Evolutionary conservation across 2,329 filamentous ascomycete species (phyloP).

Genomic region (Cercospora berteroae): DNA sequence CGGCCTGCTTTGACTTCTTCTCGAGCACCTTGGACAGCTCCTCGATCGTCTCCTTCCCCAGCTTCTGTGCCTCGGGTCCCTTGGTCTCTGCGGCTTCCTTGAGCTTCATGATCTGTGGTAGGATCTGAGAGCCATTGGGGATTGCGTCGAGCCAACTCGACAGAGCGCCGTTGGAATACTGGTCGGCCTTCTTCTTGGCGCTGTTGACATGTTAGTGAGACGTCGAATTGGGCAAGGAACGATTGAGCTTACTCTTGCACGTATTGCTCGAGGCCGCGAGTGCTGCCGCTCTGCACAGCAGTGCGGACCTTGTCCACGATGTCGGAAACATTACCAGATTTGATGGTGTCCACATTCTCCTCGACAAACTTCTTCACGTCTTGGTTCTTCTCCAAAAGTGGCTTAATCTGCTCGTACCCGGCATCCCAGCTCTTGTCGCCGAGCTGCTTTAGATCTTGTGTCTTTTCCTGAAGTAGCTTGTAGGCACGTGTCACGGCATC

Average conservation of each 20-base stretch:
- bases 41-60: constrained; percentile 66
- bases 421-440: constrained; percentile 71
- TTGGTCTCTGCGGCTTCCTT: constrained; percentile 65
- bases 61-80: constrained; percentile 65
- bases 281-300: constrained; percentile 61
- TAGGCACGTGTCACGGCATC: constrained; percentile 56
- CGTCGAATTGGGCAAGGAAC: background rate
- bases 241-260: constrained; percentile 47
- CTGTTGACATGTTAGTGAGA: constrained; percentile 16
- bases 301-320: constrained; percentile 62
- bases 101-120: constrained; percentile 65
- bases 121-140: constrained; percentile 62
- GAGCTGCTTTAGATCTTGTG: constrained; percentile 63
- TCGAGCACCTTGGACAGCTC: constrained; percentile 65
- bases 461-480: constrained; percentile 67
- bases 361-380: constrained; percentile 70
- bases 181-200: constrained; percentile 59
- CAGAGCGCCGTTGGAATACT: constrained; percentile 39
- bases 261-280: constrained; percentile 59
- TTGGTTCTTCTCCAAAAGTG: constrained; percentile 73
- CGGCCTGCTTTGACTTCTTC: constrained; percentile 56
- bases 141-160: constrained; percentile 67
- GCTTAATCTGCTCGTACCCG: constrained; percentile 66
- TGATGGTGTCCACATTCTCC: constrained; percentile 66
- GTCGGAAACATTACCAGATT: constrained; percentile 64